A percentile compares a stretch with the other conserved stretches of the same genome.
phyloP scores from a whole-genome alignment of 1,284 basidiomycete species.

The Megacollybia platyphylla region DNA sequence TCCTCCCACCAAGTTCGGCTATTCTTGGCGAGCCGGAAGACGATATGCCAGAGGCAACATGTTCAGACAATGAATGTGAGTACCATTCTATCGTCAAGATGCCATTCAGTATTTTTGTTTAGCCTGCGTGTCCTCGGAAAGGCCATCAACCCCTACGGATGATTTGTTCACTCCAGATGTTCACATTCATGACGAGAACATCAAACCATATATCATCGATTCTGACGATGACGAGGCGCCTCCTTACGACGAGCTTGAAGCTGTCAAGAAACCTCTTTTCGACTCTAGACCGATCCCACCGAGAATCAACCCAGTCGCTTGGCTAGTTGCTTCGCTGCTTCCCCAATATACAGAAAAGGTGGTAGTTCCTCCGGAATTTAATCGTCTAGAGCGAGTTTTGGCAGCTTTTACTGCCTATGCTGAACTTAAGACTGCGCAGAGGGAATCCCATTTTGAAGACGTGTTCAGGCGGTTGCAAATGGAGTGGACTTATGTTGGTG shows the following conservation, averaged over 20 bases:
- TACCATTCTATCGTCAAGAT: neutral
- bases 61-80: neutral
- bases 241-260: neutral
- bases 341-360: constrained; percentile 1
- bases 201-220: neutral
- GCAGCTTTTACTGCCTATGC: neutral
- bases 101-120: neutral
- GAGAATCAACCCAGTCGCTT: neutral
- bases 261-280: neutral
- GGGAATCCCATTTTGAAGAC: constrained; percentile 35
- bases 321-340: constrained; percentile 1
- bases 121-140: neutral
- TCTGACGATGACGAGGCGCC: neutral
- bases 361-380: neutral
- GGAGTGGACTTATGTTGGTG: constrained; percentile 42
- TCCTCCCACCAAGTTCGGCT: neutral
- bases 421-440: constrained; percentile 20
- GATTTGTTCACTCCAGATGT: neutral
- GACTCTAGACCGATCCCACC: neutral
- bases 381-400: neutral
- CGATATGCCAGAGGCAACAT: neutral
- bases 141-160: neutral
- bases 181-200: no score
- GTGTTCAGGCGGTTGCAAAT: constrained; percentile 26
- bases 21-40: neutral